These are phyloP conservation scores for Boechera stricta DNA, from an alignment of 345 rosid species.

Conservation along the genomic window DNA sequence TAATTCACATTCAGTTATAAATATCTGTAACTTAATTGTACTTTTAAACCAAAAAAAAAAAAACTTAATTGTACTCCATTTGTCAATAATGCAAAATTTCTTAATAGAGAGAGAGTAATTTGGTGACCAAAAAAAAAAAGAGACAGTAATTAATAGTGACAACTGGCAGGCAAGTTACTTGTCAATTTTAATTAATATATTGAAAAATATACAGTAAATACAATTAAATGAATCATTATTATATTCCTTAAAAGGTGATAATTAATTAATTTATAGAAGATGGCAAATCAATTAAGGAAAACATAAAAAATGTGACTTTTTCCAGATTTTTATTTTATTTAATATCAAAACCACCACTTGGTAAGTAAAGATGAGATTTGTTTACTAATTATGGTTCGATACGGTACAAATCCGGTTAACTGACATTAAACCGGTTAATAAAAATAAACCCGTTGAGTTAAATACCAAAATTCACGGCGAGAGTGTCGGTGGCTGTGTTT, in stretches of 20 bases:
- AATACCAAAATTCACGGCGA: conserved; percentile 34
- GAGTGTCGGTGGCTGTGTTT: conserved; percentile 46
- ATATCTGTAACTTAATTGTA: background rate
- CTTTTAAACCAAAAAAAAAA: background rate
- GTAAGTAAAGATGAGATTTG: conserved; percentile 13
- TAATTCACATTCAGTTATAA: background rate
- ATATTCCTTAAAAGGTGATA: background rate
- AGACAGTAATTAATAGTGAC: background rate
- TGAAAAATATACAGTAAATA: background rate
- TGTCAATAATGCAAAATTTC: background rate
- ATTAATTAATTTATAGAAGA: background rate
- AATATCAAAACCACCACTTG: background rate
- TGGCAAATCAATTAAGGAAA: background rate
- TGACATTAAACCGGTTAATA: background rate
- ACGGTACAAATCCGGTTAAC: background rate
- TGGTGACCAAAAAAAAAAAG: background rate
- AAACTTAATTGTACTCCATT: background rate
- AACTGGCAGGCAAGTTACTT: background rate
- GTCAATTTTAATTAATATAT: conserved; percentile 14
- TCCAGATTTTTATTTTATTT: background rate
- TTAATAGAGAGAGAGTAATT: background rate
- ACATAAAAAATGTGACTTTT: background rate
- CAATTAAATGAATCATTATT: background rate
- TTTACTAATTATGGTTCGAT: conserved; percentile 1
- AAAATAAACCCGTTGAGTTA: background rate